Conservation (phyloP, 2,329 filamentous ascomycete genomes). For the Harringtonia aguacate region DNA sequence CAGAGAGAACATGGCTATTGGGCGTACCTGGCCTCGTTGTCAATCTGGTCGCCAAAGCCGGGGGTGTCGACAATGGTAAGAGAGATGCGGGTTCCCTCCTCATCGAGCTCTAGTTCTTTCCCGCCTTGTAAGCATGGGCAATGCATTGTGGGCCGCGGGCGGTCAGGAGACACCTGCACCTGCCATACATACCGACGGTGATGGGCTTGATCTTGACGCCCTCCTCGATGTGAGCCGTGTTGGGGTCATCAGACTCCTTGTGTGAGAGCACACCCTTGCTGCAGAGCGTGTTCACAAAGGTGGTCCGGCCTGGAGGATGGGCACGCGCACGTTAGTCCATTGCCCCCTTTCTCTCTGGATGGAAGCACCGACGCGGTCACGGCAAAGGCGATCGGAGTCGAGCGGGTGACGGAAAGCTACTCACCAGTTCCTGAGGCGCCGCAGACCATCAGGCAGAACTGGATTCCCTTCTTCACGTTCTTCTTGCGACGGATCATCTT, state of each 20-base stretch:
- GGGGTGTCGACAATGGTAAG: conserved; percentile 98
- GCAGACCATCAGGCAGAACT: conserved; percentile 99
- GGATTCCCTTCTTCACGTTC: conserved; percentile 99
- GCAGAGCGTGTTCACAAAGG: conserved; percentile 98
- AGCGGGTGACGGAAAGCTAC: conserved; percentile 21
- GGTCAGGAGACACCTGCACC: not conserved
- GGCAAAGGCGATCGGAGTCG: too few species aligned
- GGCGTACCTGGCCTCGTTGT: conserved; percentile 88
- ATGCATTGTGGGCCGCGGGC: not conserved
- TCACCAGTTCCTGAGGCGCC: conserved; percentile 96
- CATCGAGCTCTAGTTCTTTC: conserved; percentile 84
- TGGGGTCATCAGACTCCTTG: conserved; percentile 88
- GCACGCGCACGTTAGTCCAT: conserved; percentile 9
- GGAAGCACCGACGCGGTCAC: too few species aligned
- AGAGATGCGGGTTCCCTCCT: conserved; percentile 96
- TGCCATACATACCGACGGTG: conserved; percentile 61
- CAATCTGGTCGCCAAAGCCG: conserved; percentile 96
- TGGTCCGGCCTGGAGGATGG: conserved; percentile 66
- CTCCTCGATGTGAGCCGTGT: conserved; percentile 83
- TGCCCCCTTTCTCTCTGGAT: too few species aligned
- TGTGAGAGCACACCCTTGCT: conserved; percentile 82
- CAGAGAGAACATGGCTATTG: too few species aligned
- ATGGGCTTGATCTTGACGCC: conserved; percentile 98
- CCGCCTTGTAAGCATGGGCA: too few species aligned
- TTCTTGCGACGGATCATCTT: conserved; percentile 99